These are phyloP conservation scores for Globisporangium lucens DNA, from an alignment of 352 stramenopile species.

Conservation along the genomic window DNA sequence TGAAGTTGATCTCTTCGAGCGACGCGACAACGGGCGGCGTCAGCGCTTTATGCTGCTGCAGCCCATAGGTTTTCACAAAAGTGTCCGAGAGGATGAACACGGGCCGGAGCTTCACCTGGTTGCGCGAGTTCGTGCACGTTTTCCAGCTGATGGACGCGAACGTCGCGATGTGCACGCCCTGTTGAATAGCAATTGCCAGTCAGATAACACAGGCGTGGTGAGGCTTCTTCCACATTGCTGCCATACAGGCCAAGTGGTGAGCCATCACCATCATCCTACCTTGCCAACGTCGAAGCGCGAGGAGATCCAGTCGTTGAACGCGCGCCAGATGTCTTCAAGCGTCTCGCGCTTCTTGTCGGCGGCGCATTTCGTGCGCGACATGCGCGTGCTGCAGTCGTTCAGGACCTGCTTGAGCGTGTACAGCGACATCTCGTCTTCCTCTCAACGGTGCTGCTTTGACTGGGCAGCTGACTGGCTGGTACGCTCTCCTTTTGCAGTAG, in stretches of 20 bases:
- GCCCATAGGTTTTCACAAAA: constrained; percentile 58
- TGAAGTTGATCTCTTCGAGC: constrained; percentile 81
- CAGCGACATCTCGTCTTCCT: constrained; percentile 43
- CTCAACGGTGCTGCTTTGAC: neutral
- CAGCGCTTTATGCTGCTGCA: constrained; percentile 42
- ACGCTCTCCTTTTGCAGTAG: neutral
- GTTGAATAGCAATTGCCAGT: neutral
- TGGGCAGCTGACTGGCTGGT: neutral
- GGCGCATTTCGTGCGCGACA: constrained; percentile 53
- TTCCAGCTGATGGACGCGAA: constrained; percentile 76
- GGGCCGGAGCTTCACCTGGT: constrained; percentile 55
- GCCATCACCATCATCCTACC: constrained; percentile 18
- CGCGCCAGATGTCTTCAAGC: constrained; percentile 66
- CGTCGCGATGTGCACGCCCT: constrained; percentile 73
- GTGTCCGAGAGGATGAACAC: constrained; percentile 67
- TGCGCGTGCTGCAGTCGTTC: constrained; percentile 59
- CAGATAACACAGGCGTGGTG: no score
- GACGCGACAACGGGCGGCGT: constrained; percentile 33
- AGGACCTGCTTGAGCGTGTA: constrained; percentile 78
- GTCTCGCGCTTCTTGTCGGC: constrained; percentile 67
- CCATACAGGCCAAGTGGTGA: neutral
- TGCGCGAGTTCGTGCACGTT: constrained; percentile 49
- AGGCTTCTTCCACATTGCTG: no score
- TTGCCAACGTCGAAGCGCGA: constrained; percentile 66
- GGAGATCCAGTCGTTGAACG: constrained; percentile 77